These are phyloP conservation scores for Cupressus sempervirens DNA, from an alignment of 75 land plant species.

Conservation along the genomic window DNA sequence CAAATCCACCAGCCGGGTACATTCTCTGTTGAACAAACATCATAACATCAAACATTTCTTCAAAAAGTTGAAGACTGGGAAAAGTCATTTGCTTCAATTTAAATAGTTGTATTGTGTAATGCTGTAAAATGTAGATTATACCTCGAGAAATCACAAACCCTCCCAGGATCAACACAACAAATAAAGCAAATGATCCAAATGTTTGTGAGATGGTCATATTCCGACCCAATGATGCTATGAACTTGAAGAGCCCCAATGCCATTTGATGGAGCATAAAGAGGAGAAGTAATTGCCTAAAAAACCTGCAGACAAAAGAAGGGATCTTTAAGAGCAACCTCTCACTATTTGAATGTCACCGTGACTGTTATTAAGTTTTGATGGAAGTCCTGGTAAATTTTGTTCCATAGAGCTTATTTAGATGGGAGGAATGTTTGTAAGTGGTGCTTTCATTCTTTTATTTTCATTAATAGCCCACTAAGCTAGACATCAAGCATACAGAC, in stretches of 20 bases:
- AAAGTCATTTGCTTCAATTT: background rate
- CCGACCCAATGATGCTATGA: slow-evolving; percentile 35
- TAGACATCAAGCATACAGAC: background rate
- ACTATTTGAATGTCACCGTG: background rate
- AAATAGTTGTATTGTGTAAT: slow-evolving; percentile 21
- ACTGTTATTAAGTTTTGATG: background rate
- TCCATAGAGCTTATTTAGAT: background rate
- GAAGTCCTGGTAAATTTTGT: background rate
- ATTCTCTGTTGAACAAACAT: slow-evolving; percentile 14
- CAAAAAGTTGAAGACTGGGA: background rate
- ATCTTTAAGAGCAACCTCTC: background rate
- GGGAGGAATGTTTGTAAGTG: background rate
- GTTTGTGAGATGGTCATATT: slow-evolving; percentile 31
- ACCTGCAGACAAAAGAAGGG: slow-evolving; percentile 20
- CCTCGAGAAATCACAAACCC: slow-evolving; percentile 42
- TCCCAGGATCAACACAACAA: slow-evolving; percentile 34
- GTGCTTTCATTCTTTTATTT: background rate
- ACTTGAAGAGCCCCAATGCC: slow-evolving; percentile 33
- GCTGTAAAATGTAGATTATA: slow-evolving; percentile 6
- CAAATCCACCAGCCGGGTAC: slow-evolving; percentile 63
- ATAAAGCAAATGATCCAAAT: slow-evolving; percentile 29
- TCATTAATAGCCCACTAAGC: background rate
- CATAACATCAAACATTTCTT: background rate
- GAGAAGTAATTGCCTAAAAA: slow-evolving; percentile 32
- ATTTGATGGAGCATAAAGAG: slow-evolving; percentile 31